These are phyloP conservation scores for Aquilaria yunnanensis DNA, from an alignment of 345 rosid genomes.

Conservation along the genomic window DNA sequence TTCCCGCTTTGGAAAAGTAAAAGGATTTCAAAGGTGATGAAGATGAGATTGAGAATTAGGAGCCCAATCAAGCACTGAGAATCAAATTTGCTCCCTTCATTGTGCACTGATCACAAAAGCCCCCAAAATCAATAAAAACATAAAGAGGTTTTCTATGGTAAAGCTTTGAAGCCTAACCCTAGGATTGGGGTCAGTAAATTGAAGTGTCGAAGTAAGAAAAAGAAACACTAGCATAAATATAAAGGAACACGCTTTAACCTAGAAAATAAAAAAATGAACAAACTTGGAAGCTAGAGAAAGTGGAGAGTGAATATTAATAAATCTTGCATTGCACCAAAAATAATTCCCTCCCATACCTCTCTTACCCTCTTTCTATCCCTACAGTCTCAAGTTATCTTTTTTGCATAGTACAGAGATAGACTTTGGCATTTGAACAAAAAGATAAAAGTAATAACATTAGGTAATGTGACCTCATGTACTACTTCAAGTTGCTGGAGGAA, in stretches of 20 bases:
- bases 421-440: too few species aligned
- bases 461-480: too few species aligned
- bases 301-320: not conserved
- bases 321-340: too few species aligned
- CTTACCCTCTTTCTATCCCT: too few species aligned
- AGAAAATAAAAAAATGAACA: too few species aligned
- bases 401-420: too few species aligned
- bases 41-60: constrained; percentile 31
- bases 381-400: too few species aligned
- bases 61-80: constrained; percentile 32
- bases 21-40: constrained; percentile 44
- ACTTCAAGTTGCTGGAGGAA: too few species aligned
- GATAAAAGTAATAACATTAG: too few species aligned
- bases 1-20: constrained; percentile 27
- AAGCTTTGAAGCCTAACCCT: not conserved
- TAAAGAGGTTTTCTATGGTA: not conserved
- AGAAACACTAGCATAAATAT: constrained; percentile 1
- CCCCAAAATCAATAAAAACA: not conserved
- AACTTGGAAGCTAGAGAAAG: not conserved
- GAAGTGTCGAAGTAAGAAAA: not conserved
- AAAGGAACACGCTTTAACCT: too few species aligned
- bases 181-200: not conserved
- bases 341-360: too few species aligned
- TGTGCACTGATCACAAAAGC: not conserved
- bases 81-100: constrained; percentile 44